Evolutionary conservation across 2,329 filamentous ascomycete species (phyloP), one percentile per base, ranked within the genome.

Genomic region (Exophiala sideris): DNA sequence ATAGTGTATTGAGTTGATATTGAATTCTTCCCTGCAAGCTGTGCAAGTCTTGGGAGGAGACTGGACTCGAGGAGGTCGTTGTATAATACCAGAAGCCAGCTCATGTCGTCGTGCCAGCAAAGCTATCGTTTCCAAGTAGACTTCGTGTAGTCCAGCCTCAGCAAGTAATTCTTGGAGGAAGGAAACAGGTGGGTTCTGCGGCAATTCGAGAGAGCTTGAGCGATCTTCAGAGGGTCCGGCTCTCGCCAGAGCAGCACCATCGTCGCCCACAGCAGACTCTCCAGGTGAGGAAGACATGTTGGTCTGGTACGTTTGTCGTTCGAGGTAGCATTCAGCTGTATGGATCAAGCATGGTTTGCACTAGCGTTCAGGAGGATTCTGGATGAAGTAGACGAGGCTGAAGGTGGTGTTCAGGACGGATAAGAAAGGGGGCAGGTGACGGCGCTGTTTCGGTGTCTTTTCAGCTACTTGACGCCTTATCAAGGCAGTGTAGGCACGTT

Each of bases 1-100:
- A 12, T 49, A 42, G 14, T 52, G 42, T 5, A 54, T 18, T 20
- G 52, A 44, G 16, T 48, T 39, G 11, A 29, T 18, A 34, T 33
- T 36, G 45, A 52, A 52, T 21, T 52, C 45, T 41, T 57, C 57
- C 33, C 57, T 41, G 38, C 57, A 59, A 10, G 48, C 57, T 10
- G 48, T 35, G 44, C 41, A 59, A 55, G 35, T 24, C 6, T 18
- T 10, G 3, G 8, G 20, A n/a, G 11, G 44, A 12, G 12, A 9
- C 9, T 14, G 21, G 2, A 16, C 21, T 32, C 8, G 44, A 46
- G 9, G 6, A 24, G 21, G 6, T 6, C 11, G 11, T 16, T 46
- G 9, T 45, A 9, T 24, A 8, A 5, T 14, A 10, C 16, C 41
- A 24, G 41, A 8, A 10, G 12, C 12, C 21, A 47, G 21, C n/a